A percentile compares a stretch with the other conserved stretches of the same genome.
These are phyloP conservation scores for Verticillium longisporum DNA, from an alignment of 2,329 filamentous ascomycete genomes.

Conservation along the genomic window DNA sequence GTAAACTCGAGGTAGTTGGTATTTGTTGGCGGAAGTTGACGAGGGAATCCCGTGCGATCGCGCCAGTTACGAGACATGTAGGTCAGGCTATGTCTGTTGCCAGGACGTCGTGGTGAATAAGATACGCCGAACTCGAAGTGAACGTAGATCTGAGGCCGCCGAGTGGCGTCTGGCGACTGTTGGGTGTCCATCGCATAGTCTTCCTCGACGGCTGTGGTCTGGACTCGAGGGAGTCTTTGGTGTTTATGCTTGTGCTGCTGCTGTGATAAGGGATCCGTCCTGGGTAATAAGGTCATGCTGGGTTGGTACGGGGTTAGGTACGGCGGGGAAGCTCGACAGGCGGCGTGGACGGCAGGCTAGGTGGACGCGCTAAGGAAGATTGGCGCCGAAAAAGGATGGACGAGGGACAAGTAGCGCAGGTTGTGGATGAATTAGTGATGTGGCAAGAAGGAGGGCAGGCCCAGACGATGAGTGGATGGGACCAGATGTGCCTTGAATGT, in stretches of 20 bases:
- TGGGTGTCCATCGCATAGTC: constrained; percentile 11
- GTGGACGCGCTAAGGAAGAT: neutral
- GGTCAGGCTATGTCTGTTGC: constrained; percentile 36
- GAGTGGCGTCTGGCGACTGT: constrained; percentile 15
- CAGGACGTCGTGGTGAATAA: constrained; percentile 35
- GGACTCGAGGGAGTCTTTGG: neutral
- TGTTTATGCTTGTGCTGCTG: constrained; percentile 1
- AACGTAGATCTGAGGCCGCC: constrained; percentile 37
- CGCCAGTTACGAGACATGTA: constrained; percentile 40
- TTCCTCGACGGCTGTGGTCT: neutral
- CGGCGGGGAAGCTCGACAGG: neutral
- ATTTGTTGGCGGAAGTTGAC: constrained; percentile 36
- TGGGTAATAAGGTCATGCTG: neutral
- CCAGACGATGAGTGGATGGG: neutral
- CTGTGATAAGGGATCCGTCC: constrained; percentile 12
- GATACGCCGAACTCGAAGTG: constrained; percentile 46
- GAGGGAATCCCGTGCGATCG: constrained; percentile 32
- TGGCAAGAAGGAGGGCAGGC: neutral
- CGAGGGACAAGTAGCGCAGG: constrained; percentile 2
- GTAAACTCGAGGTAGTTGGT: constrained; percentile 32
- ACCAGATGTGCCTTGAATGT: neutral
- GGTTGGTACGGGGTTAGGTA: constrained; percentile 4
- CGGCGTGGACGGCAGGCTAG: neutral
- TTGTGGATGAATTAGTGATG: neutral
- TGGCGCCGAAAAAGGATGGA: neutral